Conservation (phyloP, 345 rosid species). For the Eucalyptus cladocalyx region DNA sequence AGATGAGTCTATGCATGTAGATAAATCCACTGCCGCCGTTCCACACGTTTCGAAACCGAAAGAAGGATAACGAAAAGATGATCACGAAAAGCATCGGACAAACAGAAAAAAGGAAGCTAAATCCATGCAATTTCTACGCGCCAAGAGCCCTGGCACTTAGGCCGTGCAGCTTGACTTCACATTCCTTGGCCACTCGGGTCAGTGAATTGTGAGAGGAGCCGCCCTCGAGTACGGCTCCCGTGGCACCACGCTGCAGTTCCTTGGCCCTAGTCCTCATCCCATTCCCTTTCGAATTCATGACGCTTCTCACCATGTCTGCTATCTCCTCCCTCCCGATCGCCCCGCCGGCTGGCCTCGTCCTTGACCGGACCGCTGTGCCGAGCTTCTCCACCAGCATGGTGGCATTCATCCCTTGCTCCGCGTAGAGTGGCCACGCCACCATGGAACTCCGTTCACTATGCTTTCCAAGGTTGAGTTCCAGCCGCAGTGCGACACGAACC, state of each 20-base stretch:
- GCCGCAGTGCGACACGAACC: slow-evolving; percentile 59
- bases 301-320: slow-evolving; percentile 11
- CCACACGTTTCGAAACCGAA: neutral
- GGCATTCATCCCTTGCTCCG: slow-evolving; percentile 51
- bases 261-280: slow-evolving; percentile 28
- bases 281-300: slow-evolving; percentile 29
- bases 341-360: neutral
- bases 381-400: slow-evolving; percentile 35
- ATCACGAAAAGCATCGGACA: neutral
- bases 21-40: neutral
- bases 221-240: slow-evolving; percentile 6
- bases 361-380: slow-evolving; percentile 20
- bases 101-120: neutral
- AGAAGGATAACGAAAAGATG: neutral
- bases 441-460: slow-evolving; percentile 30
- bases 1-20: neutral
- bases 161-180: neutral
- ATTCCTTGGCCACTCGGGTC: slow-evolving; percentile 16
- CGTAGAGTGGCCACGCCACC: slow-evolving; percentile 50
- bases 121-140: neutral
- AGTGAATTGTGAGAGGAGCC: slow-evolving; percentile 18
- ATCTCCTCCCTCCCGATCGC: slow-evolving; percentile 32
- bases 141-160: neutral
- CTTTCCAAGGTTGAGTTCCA: slow-evolving; percentile 70
- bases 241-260: slow-evolving; percentile 8